phyloP scores from a whole-genome alignment of 1,284 basidiomycete species.

The Cryptococcus depauperatus region DNA sequence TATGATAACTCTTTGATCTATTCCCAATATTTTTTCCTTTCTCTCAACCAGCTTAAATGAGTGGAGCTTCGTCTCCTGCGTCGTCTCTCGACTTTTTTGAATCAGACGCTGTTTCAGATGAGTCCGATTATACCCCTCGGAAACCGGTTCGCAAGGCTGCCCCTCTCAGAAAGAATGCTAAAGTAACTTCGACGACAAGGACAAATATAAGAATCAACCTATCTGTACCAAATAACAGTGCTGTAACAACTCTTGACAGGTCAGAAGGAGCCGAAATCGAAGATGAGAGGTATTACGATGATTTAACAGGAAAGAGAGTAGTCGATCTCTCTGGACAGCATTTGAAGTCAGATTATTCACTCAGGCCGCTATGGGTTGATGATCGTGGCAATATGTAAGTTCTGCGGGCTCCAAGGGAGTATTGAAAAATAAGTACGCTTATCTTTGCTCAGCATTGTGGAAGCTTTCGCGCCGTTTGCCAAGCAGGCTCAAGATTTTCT shows the following conservation, averaged over 20 bases:
- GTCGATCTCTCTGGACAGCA: slow-evolving; percentile 52
- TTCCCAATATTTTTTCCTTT: background rate
- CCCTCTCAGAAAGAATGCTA: slow-evolving; percentile 11
- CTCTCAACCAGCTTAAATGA: slow-evolving; percentile 20
- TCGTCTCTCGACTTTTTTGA: slow-evolving; percentile 41
- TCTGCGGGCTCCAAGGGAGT: background rate
- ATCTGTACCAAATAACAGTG: slow-evolving; percentile 21
- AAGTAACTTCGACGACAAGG: slow-evolving; percentile 2
- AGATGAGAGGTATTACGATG: slow-evolving; percentile 23
- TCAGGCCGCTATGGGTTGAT: slow-evolving; percentile 90
- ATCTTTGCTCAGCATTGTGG: slow-evolving; percentile 57
- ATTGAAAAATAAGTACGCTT: background rate
- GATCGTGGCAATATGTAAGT: slow-evolving; percentile 73
- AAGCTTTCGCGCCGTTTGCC: slow-evolving; percentile 92
- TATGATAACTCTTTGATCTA: background rate
- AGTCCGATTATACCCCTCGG: slow-evolving; percentile 29
- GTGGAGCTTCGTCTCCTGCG: slow-evolving; percentile 34
- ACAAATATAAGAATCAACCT: slow-evolving; percentile 36
- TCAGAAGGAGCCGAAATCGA: slow-evolving; percentile 22
- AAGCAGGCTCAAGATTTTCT: slow-evolving; percentile 98
- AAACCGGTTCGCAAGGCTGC: slow-evolving; percentile 7
- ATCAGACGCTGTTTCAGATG: slow-evolving; percentile 31
- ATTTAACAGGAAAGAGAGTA: slow-evolving; percentile 24
- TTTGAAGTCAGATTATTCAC: slow-evolving; percentile 79
- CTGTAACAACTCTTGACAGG: slow-evolving; percentile 19